Percentiles rank a stretch among this genome's conserved stretches.
Evolutionary conservation across 441 rosid genomes (phyloP).

Genomic region (Lepidium campestre): DNA sequence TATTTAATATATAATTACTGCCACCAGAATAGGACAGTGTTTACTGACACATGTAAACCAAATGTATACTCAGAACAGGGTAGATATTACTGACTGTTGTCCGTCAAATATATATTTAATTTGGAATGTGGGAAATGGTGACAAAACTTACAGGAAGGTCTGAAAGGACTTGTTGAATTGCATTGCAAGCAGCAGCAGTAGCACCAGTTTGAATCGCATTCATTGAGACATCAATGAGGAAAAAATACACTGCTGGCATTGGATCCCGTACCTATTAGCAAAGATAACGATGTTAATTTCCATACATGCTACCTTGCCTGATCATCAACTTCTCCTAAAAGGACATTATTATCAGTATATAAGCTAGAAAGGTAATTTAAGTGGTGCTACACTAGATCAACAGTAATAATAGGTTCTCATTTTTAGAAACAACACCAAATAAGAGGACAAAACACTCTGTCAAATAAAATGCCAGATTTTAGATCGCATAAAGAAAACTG

Average conservation of each 20-base stretch:
- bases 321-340: background rate
- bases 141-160: constrained; percentile 82
- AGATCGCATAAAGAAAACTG: background rate
- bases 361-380: constrained; percentile 1
- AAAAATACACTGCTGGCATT: constrained; percentile 90
- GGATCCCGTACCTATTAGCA: constrained; percentile 83
- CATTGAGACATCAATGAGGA: constrained; percentile 89
- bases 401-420: background rate
- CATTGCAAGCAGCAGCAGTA: constrained; percentile 95
- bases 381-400: constrained; percentile 1
- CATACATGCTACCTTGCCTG: background rate
- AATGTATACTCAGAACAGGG: background rate
- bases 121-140: constrained; percentile 7
- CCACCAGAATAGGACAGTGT: background rate
- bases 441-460: constrained; percentile 5
- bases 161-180: constrained; percentile 77
- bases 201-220: constrained; percentile 91
- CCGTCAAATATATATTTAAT: background rate
- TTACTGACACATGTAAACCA: background rate
- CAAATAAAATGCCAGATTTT: background rate
- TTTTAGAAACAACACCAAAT: background rate
- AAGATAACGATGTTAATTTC: background rate
- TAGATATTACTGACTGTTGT: background rate
- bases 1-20: background rate
- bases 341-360: background rate